Conservation (phyloP, 805 yeast species). For the Cyberlindnera lachancei region DNA sequence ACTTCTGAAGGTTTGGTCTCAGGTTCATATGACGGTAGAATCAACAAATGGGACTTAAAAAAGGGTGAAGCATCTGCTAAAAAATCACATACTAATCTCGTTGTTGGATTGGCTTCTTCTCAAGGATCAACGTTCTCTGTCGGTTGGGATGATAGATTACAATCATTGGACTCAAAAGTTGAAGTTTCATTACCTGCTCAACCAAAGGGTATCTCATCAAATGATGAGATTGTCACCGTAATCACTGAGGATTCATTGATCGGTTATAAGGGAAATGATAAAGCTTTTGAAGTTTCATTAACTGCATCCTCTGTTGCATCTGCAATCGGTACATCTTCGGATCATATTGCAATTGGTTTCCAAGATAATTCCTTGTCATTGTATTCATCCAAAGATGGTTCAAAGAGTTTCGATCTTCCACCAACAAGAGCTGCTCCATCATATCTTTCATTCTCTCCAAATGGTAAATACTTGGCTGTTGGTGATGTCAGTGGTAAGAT, state of each 20-base stretch:
- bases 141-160: slow-evolving; percentile 86
- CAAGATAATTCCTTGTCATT: slow-evolving; percentile 32
- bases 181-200: slow-evolving; percentile 35
- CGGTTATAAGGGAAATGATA: slow-evolving; percentile 27
- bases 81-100: slow-evolving; percentile 54
- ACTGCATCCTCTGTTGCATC: slow-evolving; percentile 35
- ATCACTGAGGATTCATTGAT: slow-evolving; percentile 29
- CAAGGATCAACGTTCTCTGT: slow-evolving; percentile 37
- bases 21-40: slow-evolving; percentile 79
- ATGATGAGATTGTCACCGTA: slow-evolving; percentile 31
- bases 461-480: slow-evolving; percentile 62
- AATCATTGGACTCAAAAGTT: slow-evolving; percentile 26
- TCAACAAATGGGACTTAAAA: slow-evolving; percentile 49
- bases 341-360: slow-evolving; percentile 43
- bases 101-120: slow-evolving; percentile 41
- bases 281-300: slow-evolving; percentile 25
- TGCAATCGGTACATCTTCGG: slow-evolving; percentile 37
- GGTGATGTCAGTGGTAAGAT: slow-evolving; percentile 89
- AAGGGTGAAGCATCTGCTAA: slow-evolving; percentile 31
- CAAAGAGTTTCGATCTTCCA: slow-evolving; percentile 26
- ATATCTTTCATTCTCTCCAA: slow-evolving; percentile 60
- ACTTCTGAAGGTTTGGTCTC: slow-evolving; percentile 32
- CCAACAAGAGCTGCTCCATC: slow-evolving; percentile 57
- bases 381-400: slow-evolving; percentile 26
- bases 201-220: slow-evolving; percentile 40